Base-by-base conservation (phyloP, 192 early-diverging fungal species). In the Gonapodya prolifera region DNA sequence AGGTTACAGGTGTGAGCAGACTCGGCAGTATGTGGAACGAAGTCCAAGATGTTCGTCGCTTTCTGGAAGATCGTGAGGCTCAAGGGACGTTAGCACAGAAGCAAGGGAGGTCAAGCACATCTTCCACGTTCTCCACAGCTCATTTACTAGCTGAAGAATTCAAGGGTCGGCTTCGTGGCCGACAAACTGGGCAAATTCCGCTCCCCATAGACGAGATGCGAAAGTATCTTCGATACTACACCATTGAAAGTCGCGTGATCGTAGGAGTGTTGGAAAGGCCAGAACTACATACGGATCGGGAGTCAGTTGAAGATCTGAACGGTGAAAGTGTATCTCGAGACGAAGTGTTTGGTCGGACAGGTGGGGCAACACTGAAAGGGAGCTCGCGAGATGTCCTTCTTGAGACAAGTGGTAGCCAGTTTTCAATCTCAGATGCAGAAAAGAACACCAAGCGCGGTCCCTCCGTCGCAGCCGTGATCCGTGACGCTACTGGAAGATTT, bases 401-500 rank as follows among this genome's bases (percentile, higher is more conserved):
- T 8, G 45, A 23, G 8, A 8, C 8, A 8, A 61, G 45, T 23
- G 45, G 8, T 16, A 61, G 45, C 23, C 45, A 61, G 45, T 16
- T 61, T 23, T 61, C 45, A 8, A 61, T 23, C 8, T 16, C 8
- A 16, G 45, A 61, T 8, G 45, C 45, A 79, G 78, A n/a, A 13
- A 79, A 33, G 77, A 2, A 13, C 18, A 1, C 23, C 1, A 82
- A 75, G 33, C 74, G 35, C 1, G 75, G 75, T 0, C 91, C 91
- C 2, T 80, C 84, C 70, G 78, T 92, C 45, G 83, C 88, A 0
- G 75, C 89, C 0, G 83, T 91, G 0, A 78, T 92, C 74, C 85
- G 93, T 45, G 91, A 94, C 76, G 81, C 88, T 2, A 89, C 83
- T 28, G 93, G 93, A 30, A 90, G 86, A 78, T 91, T 91, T 78